These are phyloP conservation scores for Thelonectria olida DNA, from an alignment of 2,329 filamentous ascomycete species.

Conservation along the genomic window DNA sequence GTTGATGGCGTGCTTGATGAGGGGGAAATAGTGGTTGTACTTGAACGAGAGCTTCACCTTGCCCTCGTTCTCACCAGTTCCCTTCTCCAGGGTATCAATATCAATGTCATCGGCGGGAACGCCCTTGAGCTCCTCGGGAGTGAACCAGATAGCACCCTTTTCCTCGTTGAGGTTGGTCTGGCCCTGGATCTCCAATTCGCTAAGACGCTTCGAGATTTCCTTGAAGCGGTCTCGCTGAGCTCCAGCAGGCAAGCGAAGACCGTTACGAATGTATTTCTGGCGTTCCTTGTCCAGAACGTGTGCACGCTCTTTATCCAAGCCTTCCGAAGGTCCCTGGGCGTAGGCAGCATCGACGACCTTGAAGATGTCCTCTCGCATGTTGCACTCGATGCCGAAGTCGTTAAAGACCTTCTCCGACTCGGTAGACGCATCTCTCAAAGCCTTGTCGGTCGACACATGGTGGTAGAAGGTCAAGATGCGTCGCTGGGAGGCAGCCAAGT, in stretches of 20 bases:
- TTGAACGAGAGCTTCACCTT: constrained; percentile 83
- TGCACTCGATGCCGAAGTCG: constrained; percentile 80
- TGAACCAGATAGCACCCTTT: constrained; percentile 83
- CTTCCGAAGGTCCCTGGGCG: constrained; percentile 59
- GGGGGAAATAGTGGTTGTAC: constrained; percentile 82
- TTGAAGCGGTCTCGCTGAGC: constrained; percentile 81
- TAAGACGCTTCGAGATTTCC: constrained; percentile 84
- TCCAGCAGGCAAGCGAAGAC: constrained; percentile 75
- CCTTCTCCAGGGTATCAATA: constrained; percentile 73
- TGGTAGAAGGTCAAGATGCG: constrained; percentile 84
- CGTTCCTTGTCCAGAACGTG: constrained; percentile 81
- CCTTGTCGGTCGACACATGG: constrained; percentile 75
- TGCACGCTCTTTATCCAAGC: constrained; percentile 73
- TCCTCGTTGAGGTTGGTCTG: constrained; percentile 87
- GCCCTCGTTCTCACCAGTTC: constrained; percentile 75
- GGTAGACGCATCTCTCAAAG: constrained; percentile 77
- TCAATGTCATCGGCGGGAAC: constrained; percentile 77
- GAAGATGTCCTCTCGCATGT: constrained; percentile 86
- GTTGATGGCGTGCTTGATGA: constrained; percentile 79
- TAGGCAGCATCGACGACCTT: constrained; percentile 68
- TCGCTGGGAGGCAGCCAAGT: constrained; percentile 65
- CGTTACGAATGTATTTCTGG: constrained; percentile 80
- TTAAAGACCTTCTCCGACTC: constrained; percentile 80
- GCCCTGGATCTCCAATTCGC: constrained; percentile 77
- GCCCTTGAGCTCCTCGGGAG: constrained; percentile 75